These are phyloP conservation scores for Fusarium ambrosium DNA, from an alignment of 2,329 filamentous ascomycete genomes.

Conservation along the genomic window DNA sequence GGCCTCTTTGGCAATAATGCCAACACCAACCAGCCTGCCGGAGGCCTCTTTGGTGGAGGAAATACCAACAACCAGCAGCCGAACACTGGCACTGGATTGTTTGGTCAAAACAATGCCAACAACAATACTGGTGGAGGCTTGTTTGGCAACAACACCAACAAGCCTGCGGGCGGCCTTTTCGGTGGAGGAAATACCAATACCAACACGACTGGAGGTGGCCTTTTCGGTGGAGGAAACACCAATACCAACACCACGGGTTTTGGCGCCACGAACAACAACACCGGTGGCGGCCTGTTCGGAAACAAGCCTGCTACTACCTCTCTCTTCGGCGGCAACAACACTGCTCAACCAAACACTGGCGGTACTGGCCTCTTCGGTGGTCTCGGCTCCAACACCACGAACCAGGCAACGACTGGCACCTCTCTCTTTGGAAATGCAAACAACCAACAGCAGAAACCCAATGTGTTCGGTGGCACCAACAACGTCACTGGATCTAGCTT, in stretches of 20 bases:
- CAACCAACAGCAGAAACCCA: constrained; percentile 56
- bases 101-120: not conserved
- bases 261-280: constrained; percentile 49
- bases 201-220: not conserved
- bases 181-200: not conserved
- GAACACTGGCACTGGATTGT: not conserved
- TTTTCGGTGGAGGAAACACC: not conserved
- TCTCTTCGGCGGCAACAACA: constrained; percentile 57
- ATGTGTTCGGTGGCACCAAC: constrained; percentile 66
- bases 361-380: constrained; percentile 62
- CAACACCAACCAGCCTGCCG: constrained; percentile 44
- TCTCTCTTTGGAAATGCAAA: constrained; percentile 64
- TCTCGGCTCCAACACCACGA: constrained; percentile 53
- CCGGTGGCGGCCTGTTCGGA: constrained; percentile 57
- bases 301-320: constrained; percentile 54
- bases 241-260: constrained; percentile 49
- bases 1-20: constrained; percentile 61
- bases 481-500: constrained; percentile 63
- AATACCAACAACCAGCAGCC: not conserved
- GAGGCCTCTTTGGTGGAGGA: not conserved
- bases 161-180: not conserved
- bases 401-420: constrained; percentile 55
- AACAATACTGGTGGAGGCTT: not conserved
- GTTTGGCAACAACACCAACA: constrained; percentile 49
- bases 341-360: constrained; percentile 52